phyloP scores from a whole-genome alignment of 1,139 yeast species.

The Candida pseudoviswanathii region DNA sequence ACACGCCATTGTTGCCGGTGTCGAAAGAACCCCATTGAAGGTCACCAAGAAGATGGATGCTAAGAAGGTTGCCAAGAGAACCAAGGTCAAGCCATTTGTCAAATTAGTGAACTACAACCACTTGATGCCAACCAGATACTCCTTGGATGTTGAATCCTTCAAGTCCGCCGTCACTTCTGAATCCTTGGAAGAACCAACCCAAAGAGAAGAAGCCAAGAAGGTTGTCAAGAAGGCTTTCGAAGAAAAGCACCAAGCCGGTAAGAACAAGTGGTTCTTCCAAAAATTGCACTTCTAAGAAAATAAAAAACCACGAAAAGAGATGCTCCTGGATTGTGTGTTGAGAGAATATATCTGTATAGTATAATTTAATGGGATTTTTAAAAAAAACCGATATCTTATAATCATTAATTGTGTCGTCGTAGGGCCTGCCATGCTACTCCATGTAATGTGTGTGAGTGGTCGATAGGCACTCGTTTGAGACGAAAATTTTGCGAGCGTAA shows the following conservation, averaged over 20 bases:
- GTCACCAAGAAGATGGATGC: conserved; percentile 94
- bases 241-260: conserved; percentile 99
- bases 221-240: conserved; percentile 98
- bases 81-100: conserved; percentile 98
- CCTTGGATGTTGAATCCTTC: conserved; percentile 94
- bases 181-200: conserved; percentile 96
- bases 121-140: conserved; percentile 99
- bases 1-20: conserved; percentile 99
- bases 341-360: conserved; percentile 10
- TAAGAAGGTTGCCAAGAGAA: conserved; percentile 96
- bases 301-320: background rate
- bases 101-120: conserved; percentile 99
- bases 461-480: background rate
- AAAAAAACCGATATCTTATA: conserved; percentile 3
- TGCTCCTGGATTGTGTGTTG: conserved; percentile 2
- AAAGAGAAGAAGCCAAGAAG: conserved; percentile 99
- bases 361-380: conserved; percentile 11
- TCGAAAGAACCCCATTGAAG: conserved; percentile 98
- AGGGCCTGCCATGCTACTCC: too few relatives aligned
- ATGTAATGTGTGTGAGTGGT: too few relatives aligned
- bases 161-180: conserved; percentile 90
- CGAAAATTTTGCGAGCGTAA: background rate
- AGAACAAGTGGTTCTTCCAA: conserved; percentile 99
- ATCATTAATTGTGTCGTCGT: too few relatives aligned
- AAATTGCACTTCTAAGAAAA: conserved; percentile 89